A percentile compares a stretch with the other conserved stretches of the same genome.
phyloP scores from a whole-genome alignment of 2,329 filamentous ascomycete species.

The Beauveria australis region DNA sequence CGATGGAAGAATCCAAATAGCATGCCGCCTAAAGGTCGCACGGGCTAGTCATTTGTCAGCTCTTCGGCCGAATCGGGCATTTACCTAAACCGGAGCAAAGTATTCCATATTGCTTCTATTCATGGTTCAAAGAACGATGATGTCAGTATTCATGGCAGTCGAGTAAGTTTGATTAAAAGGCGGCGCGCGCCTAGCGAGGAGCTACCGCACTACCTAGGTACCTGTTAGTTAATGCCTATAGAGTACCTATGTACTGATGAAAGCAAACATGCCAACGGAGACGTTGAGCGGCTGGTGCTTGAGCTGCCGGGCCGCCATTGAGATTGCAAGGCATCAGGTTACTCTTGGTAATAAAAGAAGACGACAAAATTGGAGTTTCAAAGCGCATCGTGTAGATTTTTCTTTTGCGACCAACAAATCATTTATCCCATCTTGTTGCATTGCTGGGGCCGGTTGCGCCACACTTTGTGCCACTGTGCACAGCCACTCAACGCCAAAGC shows the following conservation, averaged over 20 bases:
- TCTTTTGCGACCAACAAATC: too few species aligned
- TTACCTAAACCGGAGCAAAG: neutral
- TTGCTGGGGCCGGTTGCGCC: neutral
- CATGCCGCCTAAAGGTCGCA: neutral
- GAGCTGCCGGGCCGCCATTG: too few species aligned
- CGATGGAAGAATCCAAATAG: neutral
- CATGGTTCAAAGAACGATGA: neutral
- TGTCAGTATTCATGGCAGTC: neutral
- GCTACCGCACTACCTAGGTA: neutral
- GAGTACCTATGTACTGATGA: too few species aligned
- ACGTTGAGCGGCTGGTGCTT: too few species aligned
- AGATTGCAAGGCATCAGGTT: neutral
- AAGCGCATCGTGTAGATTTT: too few species aligned
- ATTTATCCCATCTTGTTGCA: too few species aligned
- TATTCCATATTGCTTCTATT: neutral
- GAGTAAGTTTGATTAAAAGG: neutral
- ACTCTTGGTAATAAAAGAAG: neutral
- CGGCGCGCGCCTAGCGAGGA: neutral
- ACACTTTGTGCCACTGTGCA: neutral
- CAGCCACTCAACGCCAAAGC: slow-evolving; percentile 4
- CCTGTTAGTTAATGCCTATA: neutral
- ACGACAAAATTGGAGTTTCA: neutral
- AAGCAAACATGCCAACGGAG: too few species aligned
- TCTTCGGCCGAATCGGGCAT: neutral
- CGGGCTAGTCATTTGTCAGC: neutral